phyloP scores from a whole-genome alignment of 345 rosid genomes.

The Luvunga scandens region DNA sequence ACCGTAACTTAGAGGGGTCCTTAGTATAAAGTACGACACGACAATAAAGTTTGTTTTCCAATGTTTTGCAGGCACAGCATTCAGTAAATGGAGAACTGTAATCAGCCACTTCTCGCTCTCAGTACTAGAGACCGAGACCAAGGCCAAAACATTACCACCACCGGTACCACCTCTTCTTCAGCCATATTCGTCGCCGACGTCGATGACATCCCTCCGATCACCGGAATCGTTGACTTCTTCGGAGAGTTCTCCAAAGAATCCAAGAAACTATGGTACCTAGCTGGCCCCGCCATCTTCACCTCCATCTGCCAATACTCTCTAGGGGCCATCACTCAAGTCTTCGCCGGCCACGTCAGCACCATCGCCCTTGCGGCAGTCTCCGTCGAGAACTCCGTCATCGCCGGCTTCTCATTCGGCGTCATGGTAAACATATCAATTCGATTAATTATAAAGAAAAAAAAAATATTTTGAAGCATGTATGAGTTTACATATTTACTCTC shows the following conservation, averaged over 20 bases:
- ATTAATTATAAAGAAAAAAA: neutral
- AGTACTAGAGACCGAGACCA: conserved; percentile 8
- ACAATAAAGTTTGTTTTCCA: neutral
- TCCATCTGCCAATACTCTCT: conserved; percentile 81
- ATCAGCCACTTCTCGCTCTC: conserved; percentile 38
- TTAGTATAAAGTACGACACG: neutral
- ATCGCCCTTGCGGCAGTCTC: conserved; percentile 82
- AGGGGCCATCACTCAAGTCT: conserved; percentile 79
- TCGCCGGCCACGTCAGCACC: conserved; percentile 75
- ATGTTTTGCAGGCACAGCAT: neutral
- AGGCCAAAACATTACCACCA: conserved; percentile 10
- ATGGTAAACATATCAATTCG: conserved; percentile 42
- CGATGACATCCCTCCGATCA: conserved; percentile 69
- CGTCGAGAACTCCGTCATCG: conserved; percentile 82
- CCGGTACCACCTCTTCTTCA: conserved; percentile 20
- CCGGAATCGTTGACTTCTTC: conserved; percentile 38
- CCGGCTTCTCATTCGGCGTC: conserved; percentile 87
- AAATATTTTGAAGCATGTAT: neutral
- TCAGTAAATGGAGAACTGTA: conserved; percentile 26
- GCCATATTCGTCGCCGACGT: conserved; percentile 37
- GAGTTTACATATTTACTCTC: no score
- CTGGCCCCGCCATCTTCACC: conserved; percentile 96
- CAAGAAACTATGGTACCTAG: conserved; percentile 80
- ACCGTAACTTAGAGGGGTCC: no score
- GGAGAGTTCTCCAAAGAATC: conserved; percentile 52